Conservation (phyloP, 306 rosid genomes). For the Castanea mollissima region DNA sequence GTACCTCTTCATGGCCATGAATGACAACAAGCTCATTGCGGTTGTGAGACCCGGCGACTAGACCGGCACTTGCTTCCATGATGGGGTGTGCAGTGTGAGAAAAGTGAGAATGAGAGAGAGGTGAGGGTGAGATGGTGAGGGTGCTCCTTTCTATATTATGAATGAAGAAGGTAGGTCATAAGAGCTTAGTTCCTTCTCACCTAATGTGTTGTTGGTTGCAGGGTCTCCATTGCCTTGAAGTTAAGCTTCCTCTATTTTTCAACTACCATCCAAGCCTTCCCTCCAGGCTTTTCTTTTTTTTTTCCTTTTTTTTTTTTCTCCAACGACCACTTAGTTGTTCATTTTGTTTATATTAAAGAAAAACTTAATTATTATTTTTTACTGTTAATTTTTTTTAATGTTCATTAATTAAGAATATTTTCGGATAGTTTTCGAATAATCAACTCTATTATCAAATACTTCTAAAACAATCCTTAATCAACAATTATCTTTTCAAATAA, state of each 20-base stretch:
- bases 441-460: no score
- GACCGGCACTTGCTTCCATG: constrained; percentile 84
- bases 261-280: constrained; percentile 32
- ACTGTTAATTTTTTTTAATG: no score
- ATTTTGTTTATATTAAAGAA: background rate
- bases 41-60: constrained; percentile 86
- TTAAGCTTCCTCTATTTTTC: constrained; percentile 69
- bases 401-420: no score
- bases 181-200: constrained; percentile 23
- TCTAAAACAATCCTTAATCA: no score
- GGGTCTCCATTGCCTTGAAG: constrained; percentile 88
- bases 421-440: no score
- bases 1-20: constrained; percentile 84
- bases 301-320: no score
- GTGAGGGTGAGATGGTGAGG: constrained; percentile 19
- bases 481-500: no score
- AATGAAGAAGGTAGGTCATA: constrained; percentile 4
- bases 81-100: background rate
- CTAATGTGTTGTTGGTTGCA: constrained; percentile 67
- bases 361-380: no score
- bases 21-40: constrained; percentile 88
- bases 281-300: background rate
- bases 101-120: background rate
- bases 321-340: constrained; percentile 27
- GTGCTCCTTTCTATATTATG: constrained; percentile 22